These are phyloP conservation scores for Effrenium voratum DNA, from an alignment of 73 alveolate genomes.

Conservation along the genomic window DNA sequence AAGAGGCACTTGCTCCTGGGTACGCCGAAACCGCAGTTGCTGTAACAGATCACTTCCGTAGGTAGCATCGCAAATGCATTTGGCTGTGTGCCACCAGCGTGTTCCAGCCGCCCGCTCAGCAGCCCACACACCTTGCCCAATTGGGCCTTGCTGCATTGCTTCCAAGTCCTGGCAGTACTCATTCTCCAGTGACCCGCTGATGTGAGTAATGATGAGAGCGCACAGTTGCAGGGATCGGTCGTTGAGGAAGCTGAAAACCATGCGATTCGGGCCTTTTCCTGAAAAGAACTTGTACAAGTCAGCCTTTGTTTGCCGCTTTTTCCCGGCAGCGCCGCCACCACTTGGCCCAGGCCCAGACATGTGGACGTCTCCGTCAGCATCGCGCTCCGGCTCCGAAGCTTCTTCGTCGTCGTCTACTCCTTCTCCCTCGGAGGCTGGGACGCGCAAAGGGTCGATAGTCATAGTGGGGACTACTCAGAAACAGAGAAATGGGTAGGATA, in stretches of 20 bases:
- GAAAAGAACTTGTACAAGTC: conserved; percentile 18
- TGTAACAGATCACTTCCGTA: neutral
- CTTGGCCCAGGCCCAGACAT: neutral
- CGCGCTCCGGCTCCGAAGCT: neutral
- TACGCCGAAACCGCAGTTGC: neutral
- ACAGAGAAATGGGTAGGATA: no score
- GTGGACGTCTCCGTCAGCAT: neutral
- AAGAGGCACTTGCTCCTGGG: neutral
- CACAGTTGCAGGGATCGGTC: neutral
- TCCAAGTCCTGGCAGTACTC: neutral
- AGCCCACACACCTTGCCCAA: neutral
- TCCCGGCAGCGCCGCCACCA: neutral
- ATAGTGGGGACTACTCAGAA: no score
- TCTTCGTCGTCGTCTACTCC: neutral
- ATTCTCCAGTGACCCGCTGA: conserved; percentile 4
- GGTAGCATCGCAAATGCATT: neutral
- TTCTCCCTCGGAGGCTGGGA: no score
- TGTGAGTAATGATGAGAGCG: neutral
- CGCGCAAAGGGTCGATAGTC: no score
- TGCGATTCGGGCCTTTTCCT: neutral
- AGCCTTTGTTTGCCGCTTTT: neutral
- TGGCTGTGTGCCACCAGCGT: neutral
- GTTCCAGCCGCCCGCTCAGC: conserved; percentile 16
- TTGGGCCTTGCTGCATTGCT: neutral
- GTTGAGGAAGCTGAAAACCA: neutral